These are phyloP conservation scores for Pachysolen tannophilus DNA, from an alignment of 805 yeast genomes.

Conservation along the genomic window DNA sequence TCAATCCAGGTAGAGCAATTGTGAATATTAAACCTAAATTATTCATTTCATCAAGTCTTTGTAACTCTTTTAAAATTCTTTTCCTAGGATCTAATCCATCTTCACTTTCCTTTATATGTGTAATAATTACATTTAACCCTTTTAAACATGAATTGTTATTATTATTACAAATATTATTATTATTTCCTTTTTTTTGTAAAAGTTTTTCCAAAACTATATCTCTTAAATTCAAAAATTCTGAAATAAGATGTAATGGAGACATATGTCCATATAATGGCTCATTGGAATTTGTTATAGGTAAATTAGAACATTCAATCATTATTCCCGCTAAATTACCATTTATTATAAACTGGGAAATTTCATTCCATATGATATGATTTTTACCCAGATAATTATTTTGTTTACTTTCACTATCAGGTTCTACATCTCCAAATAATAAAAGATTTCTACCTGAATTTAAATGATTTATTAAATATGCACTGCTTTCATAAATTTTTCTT, in stretches of 20 bases:
- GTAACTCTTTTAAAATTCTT: slow-evolving; percentile 41
- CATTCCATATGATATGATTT: slow-evolving; percentile 46
- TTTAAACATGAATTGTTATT: slow-evolving; percentile 20
- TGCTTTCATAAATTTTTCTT: slow-evolving; percentile 25
- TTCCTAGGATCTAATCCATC: slow-evolving; percentile 46
- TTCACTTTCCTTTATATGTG: slow-evolving; percentile 41
- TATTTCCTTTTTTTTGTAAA: slow-evolving; percentile 1
- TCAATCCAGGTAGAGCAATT: slow-evolving; percentile 48
- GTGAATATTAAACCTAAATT: slow-evolving; percentile 39
- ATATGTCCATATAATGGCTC: slow-evolving; percentile 71
- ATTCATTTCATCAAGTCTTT: slow-evolving; percentile 24
- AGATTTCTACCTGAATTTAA: slow-evolving; percentile 26
- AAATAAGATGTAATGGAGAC: slow-evolving; percentile 55
- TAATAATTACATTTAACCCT: slow-evolving; percentile 39
- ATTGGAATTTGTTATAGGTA: slow-evolving; percentile 29
- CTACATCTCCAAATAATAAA: slow-evolving; percentile 79
- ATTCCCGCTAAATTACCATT: slow-evolving; percentile 40
- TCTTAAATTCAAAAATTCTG: slow-evolving; percentile 38
- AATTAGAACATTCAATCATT: slow-evolving; percentile 72
- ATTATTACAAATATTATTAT: background rate
- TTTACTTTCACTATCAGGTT: slow-evolving; percentile 48
- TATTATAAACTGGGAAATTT: slow-evolving; percentile 38
- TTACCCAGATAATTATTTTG: too few species aligned
- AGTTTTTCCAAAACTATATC: slow-evolving; percentile 4
- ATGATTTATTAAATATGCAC: slow-evolving; percentile 52